These are phyloP conservation scores for Poronia punctata DNA, from an alignment of 495 filamentous ascomycete species.

Conservation along the genomic window DNA sequence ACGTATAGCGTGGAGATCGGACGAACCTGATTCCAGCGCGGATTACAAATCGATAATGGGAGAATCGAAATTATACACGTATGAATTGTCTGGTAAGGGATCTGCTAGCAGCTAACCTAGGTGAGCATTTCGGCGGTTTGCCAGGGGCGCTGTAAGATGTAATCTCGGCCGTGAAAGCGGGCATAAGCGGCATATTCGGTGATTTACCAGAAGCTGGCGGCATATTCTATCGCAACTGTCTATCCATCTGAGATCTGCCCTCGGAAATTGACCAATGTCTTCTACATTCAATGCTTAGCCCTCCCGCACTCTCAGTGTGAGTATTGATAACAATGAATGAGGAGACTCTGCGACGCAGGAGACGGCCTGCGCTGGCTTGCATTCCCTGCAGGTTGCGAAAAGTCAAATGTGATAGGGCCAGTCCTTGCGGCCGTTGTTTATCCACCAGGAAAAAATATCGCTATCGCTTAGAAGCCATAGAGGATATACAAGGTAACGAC, in stretches of 20 bases:
- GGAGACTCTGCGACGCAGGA: conserved; percentile 24
- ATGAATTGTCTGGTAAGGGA: too few species aligned
- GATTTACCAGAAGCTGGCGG: neutral
- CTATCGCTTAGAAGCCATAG: too few species aligned
- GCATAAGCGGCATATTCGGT: conserved; percentile 7
- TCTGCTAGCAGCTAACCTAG: too few species aligned
- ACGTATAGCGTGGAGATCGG: too few species aligned
- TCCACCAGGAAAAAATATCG: conserved; percentile 7
- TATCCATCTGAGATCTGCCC: neutral
- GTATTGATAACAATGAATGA: conserved; percentile 13
- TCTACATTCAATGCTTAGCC: neutral
- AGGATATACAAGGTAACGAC: neutral
- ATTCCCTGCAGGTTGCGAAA: conserved; percentile 45
- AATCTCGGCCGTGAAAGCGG: too few species aligned
- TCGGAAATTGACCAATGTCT: neutral
- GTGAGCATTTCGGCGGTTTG: too few species aligned
- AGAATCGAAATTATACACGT: too few species aligned
- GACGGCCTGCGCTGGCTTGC: conserved; percentile 36
- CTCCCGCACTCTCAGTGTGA: too few species aligned
- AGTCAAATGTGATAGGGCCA: conserved; percentile 41
- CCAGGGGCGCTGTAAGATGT: too few species aligned
- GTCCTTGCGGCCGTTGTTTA: conserved; percentile 41
- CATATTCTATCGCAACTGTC: conserved; percentile 5
- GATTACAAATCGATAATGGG: too few species aligned
- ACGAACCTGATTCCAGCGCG: too few species aligned